These are phyloP conservation scores for Solanum aculeatissimum DNA, from an alignment of 305 asterid genomes.

Conservation along the genomic window DNA sequence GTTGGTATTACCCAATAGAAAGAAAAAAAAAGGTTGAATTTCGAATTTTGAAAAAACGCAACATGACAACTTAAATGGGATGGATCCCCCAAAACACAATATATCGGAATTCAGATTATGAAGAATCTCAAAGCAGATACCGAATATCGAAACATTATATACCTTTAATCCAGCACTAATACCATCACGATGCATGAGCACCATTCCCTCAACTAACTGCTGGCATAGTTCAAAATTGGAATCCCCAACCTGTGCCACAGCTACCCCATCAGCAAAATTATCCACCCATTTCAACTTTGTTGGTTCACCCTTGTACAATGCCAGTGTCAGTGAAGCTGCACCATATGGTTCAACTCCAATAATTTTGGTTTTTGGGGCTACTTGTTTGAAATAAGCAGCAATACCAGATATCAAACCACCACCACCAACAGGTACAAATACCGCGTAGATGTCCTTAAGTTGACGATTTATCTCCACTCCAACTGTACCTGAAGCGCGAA, in stretches of 20 bases:
- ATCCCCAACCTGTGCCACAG: slow-evolving; percentile 72
- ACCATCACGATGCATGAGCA: slow-evolving; percentile 77
- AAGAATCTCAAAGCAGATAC: fast-evolving
- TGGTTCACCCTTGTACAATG: slow-evolving; percentile 51
- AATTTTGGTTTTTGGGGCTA: slow-evolving; percentile 62
- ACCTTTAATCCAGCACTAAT: slow-evolving; percentile 84
- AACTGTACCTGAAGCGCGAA: slow-evolving; percentile 34
- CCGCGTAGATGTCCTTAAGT: slow-evolving; percentile 50
- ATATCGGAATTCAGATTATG: background rate
- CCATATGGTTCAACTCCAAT: slow-evolving; percentile 89
- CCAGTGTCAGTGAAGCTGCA: slow-evolving; percentile 86
- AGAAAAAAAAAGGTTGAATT: too few relatives aligned
- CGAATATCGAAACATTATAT: background rate
- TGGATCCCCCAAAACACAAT: too few relatives aligned
- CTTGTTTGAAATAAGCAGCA: slow-evolving; percentile 73
- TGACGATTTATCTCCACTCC: slow-evolving; percentile 84
- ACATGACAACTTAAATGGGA: too few relatives aligned
- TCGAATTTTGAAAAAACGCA: too few relatives aligned
- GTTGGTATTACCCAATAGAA: too few relatives aligned
- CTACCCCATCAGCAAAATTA: slow-evolving; percentile 95
- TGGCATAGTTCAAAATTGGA: slow-evolving; percentile 55
- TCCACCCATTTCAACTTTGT: slow-evolving; percentile 69
- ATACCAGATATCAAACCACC: slow-evolving; percentile 83
- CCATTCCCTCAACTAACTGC: slow-evolving; percentile 68
- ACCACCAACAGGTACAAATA: slow-evolving; percentile 86